Evolutionary conservation across 164 flowering plant genomes (phyloP).

Genomic region (Tetracentron sinense): DNA sequence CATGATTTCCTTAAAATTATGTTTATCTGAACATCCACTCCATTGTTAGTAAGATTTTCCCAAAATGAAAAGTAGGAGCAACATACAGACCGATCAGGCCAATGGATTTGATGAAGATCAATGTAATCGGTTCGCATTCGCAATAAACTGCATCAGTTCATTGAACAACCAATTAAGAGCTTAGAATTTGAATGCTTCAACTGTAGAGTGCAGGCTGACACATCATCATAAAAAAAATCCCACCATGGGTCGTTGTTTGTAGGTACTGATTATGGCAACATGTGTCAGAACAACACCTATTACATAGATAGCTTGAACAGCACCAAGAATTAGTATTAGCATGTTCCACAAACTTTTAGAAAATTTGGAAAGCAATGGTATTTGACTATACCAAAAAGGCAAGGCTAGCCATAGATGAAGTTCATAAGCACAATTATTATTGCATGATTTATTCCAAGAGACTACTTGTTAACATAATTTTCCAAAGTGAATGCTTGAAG

Average conservation of each 20-base stretch:
- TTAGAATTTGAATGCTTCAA: neutral
- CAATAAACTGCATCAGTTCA: constrained; percentile 48
- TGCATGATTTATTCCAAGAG: too few species aligned
- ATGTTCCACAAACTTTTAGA: too few species aligned
- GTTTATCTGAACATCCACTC: constrained; percentile 1
- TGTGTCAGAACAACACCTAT: too few species aligned
- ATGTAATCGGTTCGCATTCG: constrained; percentile 65
- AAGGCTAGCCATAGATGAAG: neutral
- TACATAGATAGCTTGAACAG: too few species aligned
- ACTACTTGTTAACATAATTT: too few species aligned
- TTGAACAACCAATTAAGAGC: constrained; percentile 1
- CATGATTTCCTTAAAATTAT: neutral
- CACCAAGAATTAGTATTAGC: too few species aligned
- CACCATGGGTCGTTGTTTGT: too few species aligned
- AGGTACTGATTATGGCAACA: too few species aligned
- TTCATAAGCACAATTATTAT: neutral
- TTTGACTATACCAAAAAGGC: neutral
- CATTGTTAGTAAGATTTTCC: neutral
- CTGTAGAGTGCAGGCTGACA: neutral
- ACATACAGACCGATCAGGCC: constrained; percentile 91
- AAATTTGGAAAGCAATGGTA: too few species aligned
- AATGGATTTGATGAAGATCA: constrained; percentile 84
- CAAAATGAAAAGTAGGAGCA: constrained; percentile 11
- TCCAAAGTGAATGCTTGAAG: too few species aligned
- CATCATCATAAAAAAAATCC: too few species aligned